These are phyloP conservation scores for Penicillium coprophilum DNA, from an alignment of 495 filamentous ascomycete species.

Conservation along the genomic window DNA sequence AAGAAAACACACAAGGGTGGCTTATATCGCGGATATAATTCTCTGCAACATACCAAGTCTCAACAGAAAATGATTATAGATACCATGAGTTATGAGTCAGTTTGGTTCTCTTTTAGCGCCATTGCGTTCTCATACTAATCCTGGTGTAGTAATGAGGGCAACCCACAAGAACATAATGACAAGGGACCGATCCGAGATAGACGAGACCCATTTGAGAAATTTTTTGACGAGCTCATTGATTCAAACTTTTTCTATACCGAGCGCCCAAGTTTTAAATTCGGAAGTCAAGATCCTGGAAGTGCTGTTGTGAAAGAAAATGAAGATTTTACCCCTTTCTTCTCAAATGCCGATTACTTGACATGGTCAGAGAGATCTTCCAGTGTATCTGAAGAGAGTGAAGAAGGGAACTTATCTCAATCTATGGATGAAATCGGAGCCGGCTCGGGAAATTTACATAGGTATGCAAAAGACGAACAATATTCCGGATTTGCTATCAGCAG, in stretches of 20 bases:
- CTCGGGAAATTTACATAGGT: background rate
- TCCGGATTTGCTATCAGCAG: constrained; percentile 18
- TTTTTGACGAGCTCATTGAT: constrained; percentile 7
- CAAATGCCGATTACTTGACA: background rate
- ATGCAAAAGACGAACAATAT: background rate
- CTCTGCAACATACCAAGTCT: background rate
- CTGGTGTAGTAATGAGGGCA: background rate
- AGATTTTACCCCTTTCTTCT: background rate
- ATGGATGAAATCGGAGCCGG: background rate
- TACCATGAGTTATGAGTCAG: background rate
- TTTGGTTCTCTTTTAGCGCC: background rate
- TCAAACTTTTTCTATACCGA: constrained; percentile 2
- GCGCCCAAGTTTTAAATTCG: background rate
- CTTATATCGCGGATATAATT: background rate
- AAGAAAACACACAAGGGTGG: background rate
- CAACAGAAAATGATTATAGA: background rate
- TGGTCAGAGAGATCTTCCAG: background rate
- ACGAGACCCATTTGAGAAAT: background rate
- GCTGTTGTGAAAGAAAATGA: background rate
- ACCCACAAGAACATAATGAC: background rate
- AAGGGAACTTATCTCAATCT: background rate
- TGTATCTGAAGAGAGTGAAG: background rate
- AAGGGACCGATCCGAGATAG: background rate
- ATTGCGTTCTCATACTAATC: background rate
- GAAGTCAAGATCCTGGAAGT: background rate